Conservation (phyloP, 192 early-diverging fungal genomes). For the Irineochytrium annulatum region DNA sequence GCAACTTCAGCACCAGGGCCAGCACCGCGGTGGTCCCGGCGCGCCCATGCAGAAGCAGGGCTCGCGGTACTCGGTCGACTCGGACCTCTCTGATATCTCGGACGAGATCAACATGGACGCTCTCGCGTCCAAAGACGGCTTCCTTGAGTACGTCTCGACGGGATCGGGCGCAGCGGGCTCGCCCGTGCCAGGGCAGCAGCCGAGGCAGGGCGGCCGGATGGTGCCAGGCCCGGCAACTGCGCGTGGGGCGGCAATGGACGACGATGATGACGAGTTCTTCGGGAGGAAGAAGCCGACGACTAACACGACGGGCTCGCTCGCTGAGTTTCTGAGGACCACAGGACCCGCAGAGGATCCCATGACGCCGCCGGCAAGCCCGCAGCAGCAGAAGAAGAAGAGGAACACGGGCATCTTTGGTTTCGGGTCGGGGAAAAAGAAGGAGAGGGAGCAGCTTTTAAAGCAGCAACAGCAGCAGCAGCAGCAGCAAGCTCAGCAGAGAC, state of each 20-base stretch:
- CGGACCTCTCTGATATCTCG: conserved; percentile 6
- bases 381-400: not conserved
- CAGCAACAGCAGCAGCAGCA: not conserved
- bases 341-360: too few relatives aligned
- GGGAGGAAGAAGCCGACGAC: not conserved
- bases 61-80: conserved; percentile 6
- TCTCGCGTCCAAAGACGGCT: conserved; percentile 2
- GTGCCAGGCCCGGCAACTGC: not conserved
- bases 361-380: not conserved
- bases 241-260: not conserved
- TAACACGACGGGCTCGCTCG: not conserved
- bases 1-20: too few relatives aligned
- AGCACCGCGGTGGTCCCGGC: too few relatives aligned
- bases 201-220: not conserved
- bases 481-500: not conserved
- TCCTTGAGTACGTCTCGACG: conserved; percentile 1
- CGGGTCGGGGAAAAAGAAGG: not conserved
- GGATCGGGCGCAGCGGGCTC: not conserved
- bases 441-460: not conserved
- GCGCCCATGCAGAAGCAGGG: not conserved
- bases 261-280: conserved; percentile 29
- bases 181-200: not conserved
- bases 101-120: conserved; percentile 10
- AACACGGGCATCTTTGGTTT: conserved; percentile 4
- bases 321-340: conserved; percentile 1